Base-by-base conservation (phyloP, 441 rosid genomes). In the Metrosideros polymorpha region DNA sequence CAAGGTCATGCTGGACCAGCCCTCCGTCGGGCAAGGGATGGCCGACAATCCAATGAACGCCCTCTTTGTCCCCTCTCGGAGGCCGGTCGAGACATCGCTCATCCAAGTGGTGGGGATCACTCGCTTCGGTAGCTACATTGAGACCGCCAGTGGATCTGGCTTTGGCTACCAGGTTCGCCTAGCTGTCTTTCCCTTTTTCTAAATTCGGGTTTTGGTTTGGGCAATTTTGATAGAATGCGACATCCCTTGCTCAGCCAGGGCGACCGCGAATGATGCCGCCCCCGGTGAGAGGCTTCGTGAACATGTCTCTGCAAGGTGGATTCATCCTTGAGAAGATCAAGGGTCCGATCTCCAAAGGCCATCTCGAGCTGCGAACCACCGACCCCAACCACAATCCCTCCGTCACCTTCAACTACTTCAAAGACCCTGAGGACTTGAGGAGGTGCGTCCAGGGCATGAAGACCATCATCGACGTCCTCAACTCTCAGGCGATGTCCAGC, bases 1-100 rank as follows among this genome's bases (percentile, higher is more conserved):
- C 51, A 51, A 84, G n/a, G 92, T 91, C 2, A 76, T 91, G 57
- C 30, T 92, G 59, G 92, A 93, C 56, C 93, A 91, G 32, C 94
- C 94, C 0, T 83, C 90, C 90, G 95, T 92, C 49, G 95, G 95
- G 9, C 92, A 89, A 84, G 92, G 93, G 30, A 88, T 92, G 94
- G 89, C 91, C 9, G 96, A 94, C 86, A 94, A 94, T 87, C 96
- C 96, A 0, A 90, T 92, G 93, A 94, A 92, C 51, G 91, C 88
- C 12, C 86, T 94, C 45, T 77, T 86, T 30, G 79, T 94, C 77
- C 96, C 94, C 29, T 90, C 96, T 49, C 90, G 91, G 45, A n/a
- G 35, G 3, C 93, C 94, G 0, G 96, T 94, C 4, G 94, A 94
- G 88, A 83, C 86, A 85, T 94, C 94, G 30, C 91, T 94, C n/a